These are phyloP conservation scores for Solanum hybrid DNA, from an alignment of 305 asterid species.

Conservation along the genomic window DNA sequence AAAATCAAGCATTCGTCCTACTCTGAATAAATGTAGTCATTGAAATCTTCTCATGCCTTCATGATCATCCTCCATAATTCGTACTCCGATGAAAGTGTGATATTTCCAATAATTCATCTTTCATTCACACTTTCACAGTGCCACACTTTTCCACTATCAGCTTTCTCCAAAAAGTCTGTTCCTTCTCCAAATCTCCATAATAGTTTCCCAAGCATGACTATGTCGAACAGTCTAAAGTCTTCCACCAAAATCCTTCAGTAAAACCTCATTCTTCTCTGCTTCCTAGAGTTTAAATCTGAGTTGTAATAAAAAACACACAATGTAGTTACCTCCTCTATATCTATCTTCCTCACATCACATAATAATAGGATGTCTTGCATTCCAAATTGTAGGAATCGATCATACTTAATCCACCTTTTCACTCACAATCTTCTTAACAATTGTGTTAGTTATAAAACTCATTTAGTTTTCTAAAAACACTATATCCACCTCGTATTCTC, in stretches of 20 bases:
- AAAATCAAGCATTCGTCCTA: neutral
- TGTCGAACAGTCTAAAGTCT: neutral
- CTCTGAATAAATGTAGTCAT: neutral
- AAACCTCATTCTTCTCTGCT: neutral
- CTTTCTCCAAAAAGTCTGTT: neutral
- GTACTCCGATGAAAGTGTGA: neutral
- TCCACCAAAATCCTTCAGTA: neutral
- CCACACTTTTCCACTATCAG: neutral
- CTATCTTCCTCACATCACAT: neutral
- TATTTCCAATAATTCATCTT: neutral
- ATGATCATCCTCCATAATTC: neutral
- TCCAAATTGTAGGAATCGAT: neutral
- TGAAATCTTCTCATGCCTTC: neutral
- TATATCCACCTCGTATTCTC: neutral
- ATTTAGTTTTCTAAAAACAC: neutral
- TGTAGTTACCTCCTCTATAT: neutral
- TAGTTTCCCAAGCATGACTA: neutral
- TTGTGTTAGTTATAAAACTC: neutral
- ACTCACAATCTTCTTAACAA: neutral
- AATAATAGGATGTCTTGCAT: neutral
- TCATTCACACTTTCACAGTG: neutral
- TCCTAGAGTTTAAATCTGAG: neutral
- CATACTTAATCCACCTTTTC: neutral
- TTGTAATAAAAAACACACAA: neutral
- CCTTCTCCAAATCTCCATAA: neutral